Base-by-base conservation (phyloP, 495 filamentous ascomycete genomes). In the Penicillium alfredii region DNA sequence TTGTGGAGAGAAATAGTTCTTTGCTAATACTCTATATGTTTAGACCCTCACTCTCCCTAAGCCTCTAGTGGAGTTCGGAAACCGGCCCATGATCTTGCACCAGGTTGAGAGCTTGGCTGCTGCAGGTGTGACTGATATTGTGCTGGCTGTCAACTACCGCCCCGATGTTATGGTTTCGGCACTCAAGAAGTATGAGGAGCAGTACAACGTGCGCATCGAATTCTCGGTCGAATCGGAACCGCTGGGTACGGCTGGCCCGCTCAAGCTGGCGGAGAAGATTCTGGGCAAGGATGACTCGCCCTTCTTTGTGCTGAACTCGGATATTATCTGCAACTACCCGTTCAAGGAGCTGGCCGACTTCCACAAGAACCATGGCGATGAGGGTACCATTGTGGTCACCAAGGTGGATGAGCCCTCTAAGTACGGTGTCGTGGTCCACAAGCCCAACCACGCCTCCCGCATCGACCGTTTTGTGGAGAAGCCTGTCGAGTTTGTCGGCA, bases 391-490 rank as follows among this genome's bases (percentile, higher is more conserved):
- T 55, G 86, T 97, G 15, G 92, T 99, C 35, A 99, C 92, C 53
- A 99, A 99, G 72, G 92, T 99, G 6, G 92, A 99, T 61, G 93
- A 99, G 69, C 92, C 92, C 15, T 93, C 86, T 45, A 99, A 99
- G 68, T 99, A 97, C 63, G 92, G 92, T 77, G 92, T 99, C 40
- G 77, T 99, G 12, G 92, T 99, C 13, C 92, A 99, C 80, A 94
- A 94, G 72, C 90, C 89, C 35, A 82, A 78, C 68, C 87, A 95
- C 63, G 66, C 87, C 21, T 84, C 88, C 10, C 82, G 86, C 52
- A 97, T 99, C 64, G 92, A 99, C 69, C 86, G 92, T 41, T 99
- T 99, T 70, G 92, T 99, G 40, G 92, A 99, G 74, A 99, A 99
- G 73, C 92, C 92, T 23, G 89, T 97, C 51, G 86, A 99, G 63